These are phyloP conservation scores for Auricularia auricula-judae DNA, from an alignment of 768 basidiomycete species.

Conservation along the genomic window DNA sequence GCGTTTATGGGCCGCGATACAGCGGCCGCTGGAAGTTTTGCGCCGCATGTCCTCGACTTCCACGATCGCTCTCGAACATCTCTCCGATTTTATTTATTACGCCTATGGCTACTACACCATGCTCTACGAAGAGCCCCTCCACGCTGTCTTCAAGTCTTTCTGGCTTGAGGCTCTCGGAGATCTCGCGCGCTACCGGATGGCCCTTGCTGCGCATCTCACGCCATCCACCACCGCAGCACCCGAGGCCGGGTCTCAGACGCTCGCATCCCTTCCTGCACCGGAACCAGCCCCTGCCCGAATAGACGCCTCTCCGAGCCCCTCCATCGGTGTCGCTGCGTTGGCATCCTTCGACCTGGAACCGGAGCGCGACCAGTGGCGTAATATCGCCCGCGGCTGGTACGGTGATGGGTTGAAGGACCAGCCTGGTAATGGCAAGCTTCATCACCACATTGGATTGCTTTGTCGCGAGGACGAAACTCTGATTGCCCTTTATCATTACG, in stretches of 20 bases:
- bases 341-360: constrained; percentile 75
- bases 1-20: constrained; percentile 87
- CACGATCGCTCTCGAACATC: constrained; percentile 70
- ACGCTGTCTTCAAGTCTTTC: constrained; percentile 58
- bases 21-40: constrained; percentile 82
- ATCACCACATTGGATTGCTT: constrained; percentile 86
- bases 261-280: constrained; percentile 10
- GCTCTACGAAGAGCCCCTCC: constrained; percentile 69
- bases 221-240: constrained; percentile 38
- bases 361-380: constrained; percentile 86
- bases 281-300: constrained; percentile 41
- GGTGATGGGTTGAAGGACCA: constrained; percentile 74
- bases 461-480: constrained; percentile 75
- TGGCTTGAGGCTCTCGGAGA: constrained; percentile 98
- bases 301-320: constrained; percentile 57
- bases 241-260: constrained; percentile 8
- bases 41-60: constrained; percentile 69
- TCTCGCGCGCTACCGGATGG: constrained; percentile 89
- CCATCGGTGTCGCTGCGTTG: constrained; percentile 79
- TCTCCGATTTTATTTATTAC: constrained; percentile 91
- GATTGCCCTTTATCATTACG: constrained; percentile 83
- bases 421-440: constrained; percentile 89
- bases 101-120: constrained; percentile 91
- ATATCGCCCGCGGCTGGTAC: constrained; percentile 90
- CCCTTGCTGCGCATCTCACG: constrained; percentile 65